Evolutionary conservation across 2,329 filamentous ascomycete species (phyloP).

Genomic region (Alternaria sp.): DNA sequence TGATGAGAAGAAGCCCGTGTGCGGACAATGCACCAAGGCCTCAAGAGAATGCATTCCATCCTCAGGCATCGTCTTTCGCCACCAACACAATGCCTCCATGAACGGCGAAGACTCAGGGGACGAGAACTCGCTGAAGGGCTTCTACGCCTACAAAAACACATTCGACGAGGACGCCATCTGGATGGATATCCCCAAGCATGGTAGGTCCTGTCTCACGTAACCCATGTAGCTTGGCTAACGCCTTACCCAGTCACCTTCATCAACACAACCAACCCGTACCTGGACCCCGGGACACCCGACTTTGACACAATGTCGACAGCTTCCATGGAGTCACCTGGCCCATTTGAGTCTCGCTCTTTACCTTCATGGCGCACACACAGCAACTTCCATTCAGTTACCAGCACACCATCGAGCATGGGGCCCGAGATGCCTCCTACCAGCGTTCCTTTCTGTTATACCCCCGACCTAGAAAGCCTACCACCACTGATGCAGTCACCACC

Average conservation of each 20-base stretch:
- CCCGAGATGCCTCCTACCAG: constrained; percentile 61
- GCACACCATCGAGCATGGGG: constrained; percentile 53
- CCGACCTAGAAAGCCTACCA: constrained; percentile 38
- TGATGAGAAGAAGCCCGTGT: constrained; percentile 67
- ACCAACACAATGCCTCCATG: constrained; percentile 74
- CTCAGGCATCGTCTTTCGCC: constrained; percentile 69
- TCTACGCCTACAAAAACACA: constrained; percentile 71
- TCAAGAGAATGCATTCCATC: constrained; percentile 66
- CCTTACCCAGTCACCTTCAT: constrained; percentile 62
- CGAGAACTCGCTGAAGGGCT: constrained; percentile 62
- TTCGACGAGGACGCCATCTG: constrained; percentile 67
- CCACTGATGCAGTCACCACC: constrained; percentile 41
- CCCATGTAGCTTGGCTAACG: constrained; percentile 13
- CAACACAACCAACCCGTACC: constrained; percentile 67
- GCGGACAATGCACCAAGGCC: constrained; percentile 67
- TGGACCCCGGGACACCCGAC: constrained; percentile 53
- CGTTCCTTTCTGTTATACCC: constrained; percentile 35
- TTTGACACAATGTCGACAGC: constrained; percentile 41
- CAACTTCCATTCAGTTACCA: constrained; percentile 34
- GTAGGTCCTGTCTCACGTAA: constrained; percentile 46
- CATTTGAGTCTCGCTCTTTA: constrained; percentile 36
- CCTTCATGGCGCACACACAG: constrained; percentile 38
- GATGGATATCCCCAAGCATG: constrained; percentile 66
- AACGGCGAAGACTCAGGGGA: constrained; percentile 58
- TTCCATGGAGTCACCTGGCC: constrained; percentile 42